These are phyloP conservation scores for Aschersonia sp. DNA, from an alignment of 2,329 filamentous ascomycete species.

Conservation along the genomic window DNA sequence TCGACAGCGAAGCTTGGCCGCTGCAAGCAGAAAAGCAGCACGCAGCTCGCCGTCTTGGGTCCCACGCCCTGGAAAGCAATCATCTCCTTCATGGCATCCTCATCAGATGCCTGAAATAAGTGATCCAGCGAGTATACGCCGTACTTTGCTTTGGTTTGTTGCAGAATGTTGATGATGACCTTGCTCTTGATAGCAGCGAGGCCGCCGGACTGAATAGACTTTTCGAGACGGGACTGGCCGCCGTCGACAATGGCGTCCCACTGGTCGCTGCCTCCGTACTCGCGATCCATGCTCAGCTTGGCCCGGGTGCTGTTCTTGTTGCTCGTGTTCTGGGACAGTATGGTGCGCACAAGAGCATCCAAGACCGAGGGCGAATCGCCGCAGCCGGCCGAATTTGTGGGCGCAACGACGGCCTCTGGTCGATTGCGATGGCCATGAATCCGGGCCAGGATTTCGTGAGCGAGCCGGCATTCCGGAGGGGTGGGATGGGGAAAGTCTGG, in stretches of 20 bases:
- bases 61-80: constrained; percentile 36
- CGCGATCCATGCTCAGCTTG: constrained; percentile 28
- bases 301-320: constrained; percentile 45
- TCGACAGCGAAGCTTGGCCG: constrained; percentile 36
- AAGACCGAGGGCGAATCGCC: constrained; percentile 35
- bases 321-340: constrained; percentile 39
- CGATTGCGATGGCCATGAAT: constrained; percentile 50
- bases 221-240: constrained; percentile 24
- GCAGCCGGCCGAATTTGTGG: constrained; percentile 49
- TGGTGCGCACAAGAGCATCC: constrained; percentile 35
- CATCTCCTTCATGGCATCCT: constrained; percentile 34
- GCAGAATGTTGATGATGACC: constrained; percentile 54
- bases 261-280: constrained; percentile 26
- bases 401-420: constrained; percentile 47
- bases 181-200: constrained; percentile 59
- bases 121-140: constrained; percentile 33
- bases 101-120: constrained; percentile 25
- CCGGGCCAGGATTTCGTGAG: constrained; percentile 48
- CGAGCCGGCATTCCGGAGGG: constrained; percentile 49
- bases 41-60: constrained; percentile 39
- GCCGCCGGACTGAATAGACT: constrained; percentile 58
- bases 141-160: constrained; percentile 38
- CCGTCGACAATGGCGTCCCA: constrained; percentile 27
- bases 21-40: constrained; percentile 34
- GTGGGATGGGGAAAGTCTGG: constrained; percentile 54